phyloP scores from a whole-genome alignment of 805 yeast genomes.

The Metschnikowia dekortorum region DNA sequence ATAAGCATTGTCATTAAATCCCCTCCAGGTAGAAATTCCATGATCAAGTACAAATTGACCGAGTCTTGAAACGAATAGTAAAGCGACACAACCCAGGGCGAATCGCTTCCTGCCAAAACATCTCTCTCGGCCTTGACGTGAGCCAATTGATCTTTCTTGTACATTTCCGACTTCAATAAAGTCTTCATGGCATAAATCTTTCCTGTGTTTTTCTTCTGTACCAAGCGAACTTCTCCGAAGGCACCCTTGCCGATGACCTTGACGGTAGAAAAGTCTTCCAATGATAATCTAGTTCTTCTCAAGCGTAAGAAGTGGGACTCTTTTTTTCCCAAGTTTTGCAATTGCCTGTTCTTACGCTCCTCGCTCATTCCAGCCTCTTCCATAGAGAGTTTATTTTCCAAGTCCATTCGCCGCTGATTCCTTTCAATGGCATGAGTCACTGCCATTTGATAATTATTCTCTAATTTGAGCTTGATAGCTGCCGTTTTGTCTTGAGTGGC shows the following conservation, averaged over 20 bases:
- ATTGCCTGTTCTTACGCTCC: conserved; percentile 79
- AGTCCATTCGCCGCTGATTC: conserved; percentile 83
- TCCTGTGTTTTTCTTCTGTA: conserved; percentile 89
- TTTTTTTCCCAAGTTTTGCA: conserved; percentile 77
- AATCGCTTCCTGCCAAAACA: conserved; percentile 84
- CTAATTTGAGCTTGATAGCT: conserved; percentile 74
- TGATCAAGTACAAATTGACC: conserved; percentile 67
- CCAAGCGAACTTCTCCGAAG: conserved; percentile 93
- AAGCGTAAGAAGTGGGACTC: conserved; percentile 83
- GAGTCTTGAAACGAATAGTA: conserved; percentile 81
- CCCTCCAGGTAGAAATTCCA: conserved; percentile 78
- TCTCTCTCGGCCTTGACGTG: conserved; percentile 96
- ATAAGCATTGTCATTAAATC: conserved; percentile 93
- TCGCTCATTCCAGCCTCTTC: conserved; percentile 68
- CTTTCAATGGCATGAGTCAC: conserved; percentile 93
- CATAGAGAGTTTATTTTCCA: conserved; percentile 62
- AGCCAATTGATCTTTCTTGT: conserved; percentile 88
- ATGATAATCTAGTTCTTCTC: conserved; percentile 74
- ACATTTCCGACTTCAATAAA: conserved; percentile 85
- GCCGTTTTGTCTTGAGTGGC: conserved; percentile 78
- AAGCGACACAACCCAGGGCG: conserved; percentile 84
- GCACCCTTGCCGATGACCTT: conserved; percentile 96
- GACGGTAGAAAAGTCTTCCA: conserved; percentile 84
- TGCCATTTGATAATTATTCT: conserved; percentile 79
- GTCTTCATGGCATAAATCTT: conserved; percentile 95